phyloP scores from a whole-genome alignment of 2,329 filamentous ascomycete species.

The Rhynchosporium secalis region DNA sequence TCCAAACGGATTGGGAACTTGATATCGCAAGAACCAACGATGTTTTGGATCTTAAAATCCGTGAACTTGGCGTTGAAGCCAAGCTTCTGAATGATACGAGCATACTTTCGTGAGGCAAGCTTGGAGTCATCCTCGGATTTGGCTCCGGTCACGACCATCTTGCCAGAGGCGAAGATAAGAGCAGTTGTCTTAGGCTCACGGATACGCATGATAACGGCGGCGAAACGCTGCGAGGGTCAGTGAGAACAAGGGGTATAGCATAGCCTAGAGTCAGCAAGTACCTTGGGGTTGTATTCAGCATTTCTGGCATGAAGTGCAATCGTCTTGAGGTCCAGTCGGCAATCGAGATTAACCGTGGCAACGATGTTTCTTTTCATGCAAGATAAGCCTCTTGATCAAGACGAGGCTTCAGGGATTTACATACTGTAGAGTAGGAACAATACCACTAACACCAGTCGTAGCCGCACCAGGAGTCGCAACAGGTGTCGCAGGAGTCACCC shows the following conservation, averaged over 20 bases:
- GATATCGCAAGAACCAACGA: slow-evolving; percentile 97
- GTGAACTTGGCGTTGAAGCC: slow-evolving; percentile 99
- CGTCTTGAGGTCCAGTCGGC: slow-evolving; percentile 96
- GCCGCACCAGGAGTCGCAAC: slow-evolving; percentile 58
- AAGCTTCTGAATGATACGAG: slow-evolving; percentile 98
- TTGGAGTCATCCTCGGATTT: slow-evolving; percentile 98
- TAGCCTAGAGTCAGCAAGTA: slow-evolving; percentile 53
- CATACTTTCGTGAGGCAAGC: slow-evolving; percentile 94
- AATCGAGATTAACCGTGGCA: slow-evolving; percentile 97
- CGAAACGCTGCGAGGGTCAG: slow-evolving; percentile 75
- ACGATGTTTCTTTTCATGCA: slow-evolving; percentile 84
- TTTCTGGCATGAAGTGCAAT: slow-evolving; percentile 98
- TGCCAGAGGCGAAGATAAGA: slow-evolving; percentile 95
- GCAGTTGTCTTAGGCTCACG: slow-evolving; percentile 98
- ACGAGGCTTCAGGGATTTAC: slow-evolving; percentile 56
- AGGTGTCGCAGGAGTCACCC: slow-evolving; percentile 89
- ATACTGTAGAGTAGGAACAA: slow-evolving; percentile 95
- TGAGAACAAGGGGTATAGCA: slow-evolving; percentile 46
- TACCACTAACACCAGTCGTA: slow-evolving; percentile 74
- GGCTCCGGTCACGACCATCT: slow-evolving; percentile 98
- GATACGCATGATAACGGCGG: slow-evolving; percentile 99
- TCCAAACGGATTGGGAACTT: slow-evolving; percentile 98
- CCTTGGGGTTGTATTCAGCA: slow-evolving; percentile 98
- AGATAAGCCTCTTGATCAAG: slow-evolving; percentile 53
- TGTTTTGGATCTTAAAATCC: slow-evolving; percentile 99